A percentile compares a stretch with the other conserved stretches of the same genome.
Evolutionary conservation across 768 basidiomycete genomes (phyloP).

Genomic region (Lepiota subincarnata): DNA sequence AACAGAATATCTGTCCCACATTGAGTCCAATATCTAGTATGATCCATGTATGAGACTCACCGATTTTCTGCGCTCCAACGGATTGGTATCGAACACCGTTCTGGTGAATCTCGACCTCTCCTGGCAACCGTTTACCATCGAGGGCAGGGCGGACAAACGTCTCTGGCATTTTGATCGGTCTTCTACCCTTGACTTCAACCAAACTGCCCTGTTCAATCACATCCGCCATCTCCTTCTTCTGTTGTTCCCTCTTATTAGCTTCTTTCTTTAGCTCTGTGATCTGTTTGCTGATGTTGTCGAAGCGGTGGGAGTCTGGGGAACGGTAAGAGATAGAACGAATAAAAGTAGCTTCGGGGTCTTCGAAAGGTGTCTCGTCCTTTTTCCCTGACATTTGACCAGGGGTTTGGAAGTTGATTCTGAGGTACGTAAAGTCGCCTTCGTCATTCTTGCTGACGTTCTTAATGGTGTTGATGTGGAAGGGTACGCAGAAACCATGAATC

Average conservation of each 20-base stretch:
- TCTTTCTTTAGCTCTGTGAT: constrained; percentile 96
- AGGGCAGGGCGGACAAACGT: constrained; percentile 91
- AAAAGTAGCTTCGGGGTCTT: constrained; percentile 94
- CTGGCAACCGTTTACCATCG: constrained; percentile 91
- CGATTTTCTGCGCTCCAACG: constrained; percentile 85
- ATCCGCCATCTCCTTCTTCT: constrained; percentile 98
- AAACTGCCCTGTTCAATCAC: constrained; percentile 93
- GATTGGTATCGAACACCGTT: constrained; percentile 95
- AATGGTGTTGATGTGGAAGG: constrained; percentile 97
- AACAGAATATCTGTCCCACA: constrained; percentile 75
- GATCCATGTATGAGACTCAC: constrained; percentile 37
- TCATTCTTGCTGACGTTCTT: constrained; percentile 98
- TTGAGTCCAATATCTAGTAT: not conserved
- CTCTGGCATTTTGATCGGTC: constrained; percentile 83
- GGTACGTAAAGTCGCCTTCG: constrained; percentile 90
- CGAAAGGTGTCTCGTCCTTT: constrained; percentile 99
- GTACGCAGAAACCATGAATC: constrained; percentile 92
- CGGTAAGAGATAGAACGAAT: constrained; percentile 94
- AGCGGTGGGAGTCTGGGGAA: constrained; percentile 83
- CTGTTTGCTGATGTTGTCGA: constrained; percentile 83
- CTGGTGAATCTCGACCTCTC: constrained; percentile 98
- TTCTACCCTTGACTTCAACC: constrained; percentile 82
- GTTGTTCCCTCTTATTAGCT: constrained; percentile 94
- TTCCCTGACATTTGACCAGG: constrained; percentile 96
- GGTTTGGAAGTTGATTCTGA: constrained; percentile 97